Conservation (phyloP, 805 yeast species). For the Starmera quercuum region DNA sequence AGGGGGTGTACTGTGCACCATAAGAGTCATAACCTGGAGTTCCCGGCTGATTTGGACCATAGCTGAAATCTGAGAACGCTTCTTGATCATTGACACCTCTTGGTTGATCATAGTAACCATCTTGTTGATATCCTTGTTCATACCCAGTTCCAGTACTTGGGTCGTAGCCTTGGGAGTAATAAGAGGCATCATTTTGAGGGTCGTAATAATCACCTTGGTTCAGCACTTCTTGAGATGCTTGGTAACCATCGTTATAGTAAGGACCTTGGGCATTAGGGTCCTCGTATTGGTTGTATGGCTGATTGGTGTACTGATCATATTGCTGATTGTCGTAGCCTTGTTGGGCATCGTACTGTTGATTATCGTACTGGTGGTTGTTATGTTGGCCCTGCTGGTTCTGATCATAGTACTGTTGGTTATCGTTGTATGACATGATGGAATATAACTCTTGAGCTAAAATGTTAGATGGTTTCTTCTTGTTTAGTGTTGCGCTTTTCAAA, state of each 20-base stretch:
- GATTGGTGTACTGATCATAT: slow-evolving; percentile 27
- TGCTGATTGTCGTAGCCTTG: slow-evolving; percentile 26
- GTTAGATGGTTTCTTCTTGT: too few relatives aligned
- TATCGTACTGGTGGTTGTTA: slow-evolving; percentile 27
- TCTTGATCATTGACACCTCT: slow-evolving; percentile 44
- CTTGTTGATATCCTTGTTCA: slow-evolving; percentile 25
- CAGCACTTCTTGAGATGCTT: slow-evolving; percentile 22
- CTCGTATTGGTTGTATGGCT: slow-evolving; percentile 34
- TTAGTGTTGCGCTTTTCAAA: too few relatives aligned
- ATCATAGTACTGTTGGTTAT: slow-evolving; percentile 17
- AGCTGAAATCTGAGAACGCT: slow-evolving; percentile 60
- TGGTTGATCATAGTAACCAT: slow-evolving; percentile 47
- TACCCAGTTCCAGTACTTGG: slow-evolving; percentile 22
- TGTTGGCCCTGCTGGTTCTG: slow-evolving; percentile 35
- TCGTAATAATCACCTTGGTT: slow-evolving; percentile 22
- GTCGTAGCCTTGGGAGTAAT: slow-evolving; percentile 45
- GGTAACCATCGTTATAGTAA: slow-evolving; percentile 27
- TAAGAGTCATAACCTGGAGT: slow-evolving; percentile 57
- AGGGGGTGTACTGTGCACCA: slow-evolving; percentile 68
- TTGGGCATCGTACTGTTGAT: slow-evolving; percentile 26
- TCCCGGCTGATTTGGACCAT: slow-evolving; percentile 55
- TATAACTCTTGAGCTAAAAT: too few relatives aligned
- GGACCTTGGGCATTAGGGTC: slow-evolving; percentile 36
- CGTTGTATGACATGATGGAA: slow-evolving; percentile 21
- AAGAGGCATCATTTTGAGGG: slow-evolving; percentile 21